Base-by-base conservation (phyloP, 352 stramenopile species). In the Peronosclerospora sorghi region DNA sequence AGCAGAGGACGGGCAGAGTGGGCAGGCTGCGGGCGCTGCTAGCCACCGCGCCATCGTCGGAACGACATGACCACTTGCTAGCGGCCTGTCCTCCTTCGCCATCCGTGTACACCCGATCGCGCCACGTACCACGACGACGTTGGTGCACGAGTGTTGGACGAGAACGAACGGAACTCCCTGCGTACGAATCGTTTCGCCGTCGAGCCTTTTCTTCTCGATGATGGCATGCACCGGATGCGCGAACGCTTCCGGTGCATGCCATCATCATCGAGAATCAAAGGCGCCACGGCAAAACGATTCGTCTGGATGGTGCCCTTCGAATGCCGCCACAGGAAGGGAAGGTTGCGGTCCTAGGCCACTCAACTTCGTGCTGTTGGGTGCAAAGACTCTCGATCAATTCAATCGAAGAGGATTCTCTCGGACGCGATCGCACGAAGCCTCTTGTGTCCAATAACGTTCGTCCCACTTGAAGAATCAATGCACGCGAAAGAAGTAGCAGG, bases 231-330 rank as follows among this genome's bases (percentile, higher is more conserved):
- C 95, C 95, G 8, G 74, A 95, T 41, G 95, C 98, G 61, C 99
- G 94, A 64, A 95, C 91, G 8, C 75, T 96, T 46, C 69, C 98
- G 24, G 94, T 96, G 38, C 83, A 95, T 42, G 57, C 73, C 17
- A 98, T 99, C 57, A n/a, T n/a, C n/a, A 84, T 99, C 44, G 78
- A 95, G 45, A 99, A 98, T 76, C 85, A 85, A 47, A 98, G 98
- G 87, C 68, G 99, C 32, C 99, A 99, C 59, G 96, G 96, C 41
- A 94, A 98, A 66, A 86, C 91, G 1, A 98, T 99, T 60, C 85
- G 96, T 29, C 72, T 99, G 15, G 96, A 99, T 62, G 96, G 96
- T 23, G 95, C 87, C 6, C 62, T 99, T 15, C 81, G 96, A 40
- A 98, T 99, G 94, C 83, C 78, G 14, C 83, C 83, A 23, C 93